Base-by-base conservation (phyloP, 2,329 filamentous ascomycete genomes). In the Magnaporthiopsis incrustans region DNA sequence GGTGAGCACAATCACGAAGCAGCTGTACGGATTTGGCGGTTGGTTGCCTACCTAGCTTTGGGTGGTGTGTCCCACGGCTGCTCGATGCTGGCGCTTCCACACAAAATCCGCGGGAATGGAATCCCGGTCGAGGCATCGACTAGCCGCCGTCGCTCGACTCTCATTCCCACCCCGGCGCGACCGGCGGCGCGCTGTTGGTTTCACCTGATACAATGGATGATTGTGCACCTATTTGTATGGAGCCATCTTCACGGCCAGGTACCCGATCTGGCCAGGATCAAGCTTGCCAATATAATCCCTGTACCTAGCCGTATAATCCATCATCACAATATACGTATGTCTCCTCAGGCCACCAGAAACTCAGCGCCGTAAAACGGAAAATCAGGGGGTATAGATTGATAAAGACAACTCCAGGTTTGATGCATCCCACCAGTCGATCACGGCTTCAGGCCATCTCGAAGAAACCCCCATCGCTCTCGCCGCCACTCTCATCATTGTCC, bases 381-480 rank as follows among this genome's bases (percentile, higher is more conserved):
- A 53, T 22, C 44, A 11, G n/a, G n/a, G 32, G 59, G 59, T 32
- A 60, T 32, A 26, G 33, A 33, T 60, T 22, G 8, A n/a, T 15
- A 25, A 60, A 33, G n/a, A 32, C 59, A 60, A 38, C 59, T 58
- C 57, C 57, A 4, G 12, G 57, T 58, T 58, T 32, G 2, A 58
- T 58, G 26, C 57, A 18, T 58, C n/a, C 58, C 26, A 22, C 6
- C 27, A 26, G 14, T 30, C 30, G 10, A 25, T 15, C 32, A 1
- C 2, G 15, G 18, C 18, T 11, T 63, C 53, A 63, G 18, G 35
- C 61, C 33, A 27, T 56, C 27, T 64, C 60, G 60, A 64, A 64
- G 60, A 64, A 64, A n/a, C 60, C 64, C n/a, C 82, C 84, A 22
- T 82, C 82, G 64, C 80, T 78, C 27, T 78, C 79, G 25, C 75